phyloP scores from a whole-genome alignment of 1,284 basidiomycete species.

The Salmacisia buchloeana region DNA sequence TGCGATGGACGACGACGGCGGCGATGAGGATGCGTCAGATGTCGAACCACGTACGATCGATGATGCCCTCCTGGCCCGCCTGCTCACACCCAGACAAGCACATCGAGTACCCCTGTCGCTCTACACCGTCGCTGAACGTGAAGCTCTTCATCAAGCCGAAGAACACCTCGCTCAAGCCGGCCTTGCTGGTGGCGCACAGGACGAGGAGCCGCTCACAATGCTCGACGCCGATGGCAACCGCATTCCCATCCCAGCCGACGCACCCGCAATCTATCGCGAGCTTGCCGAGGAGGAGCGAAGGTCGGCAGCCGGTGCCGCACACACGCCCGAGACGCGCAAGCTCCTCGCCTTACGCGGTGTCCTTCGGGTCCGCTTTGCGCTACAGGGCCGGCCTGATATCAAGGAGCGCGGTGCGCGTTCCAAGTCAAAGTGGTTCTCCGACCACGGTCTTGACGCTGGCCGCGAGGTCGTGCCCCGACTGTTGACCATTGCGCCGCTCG shows the following conservation, averaged over 20 bases:
- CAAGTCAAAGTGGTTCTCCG: conserved; percentile 41
- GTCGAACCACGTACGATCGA: background rate
- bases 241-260: conserved; percentile 26
- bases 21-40: background rate
- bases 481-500: conserved; percentile 30
- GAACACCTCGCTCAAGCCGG: background rate
- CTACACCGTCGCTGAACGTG: conserved; percentile 31
- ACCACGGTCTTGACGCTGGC: conserved; percentile 43
- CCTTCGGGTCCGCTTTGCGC: conserved; percentile 37
- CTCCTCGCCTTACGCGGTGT: conserved; percentile 18
- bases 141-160: background rate
- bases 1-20: background rate
- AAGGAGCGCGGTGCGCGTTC: conserved; percentile 32
- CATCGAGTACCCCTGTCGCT: conserved; percentile 33
- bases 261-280: conserved; percentile 46
- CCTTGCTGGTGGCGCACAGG: too few relatives aligned
- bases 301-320: conserved; percentile 7
- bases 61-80: conserved; percentile 16
- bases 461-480: conserved; percentile 44
- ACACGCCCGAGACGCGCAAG: conserved; percentile 21
- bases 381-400: conserved; percentile 29
- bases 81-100: conserved; percentile 29
- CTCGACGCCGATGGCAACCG: background rate
- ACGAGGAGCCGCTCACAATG: background rate
- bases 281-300: conserved; percentile 39